phyloP scores from a whole-genome alignment of 768 basidiomycete species.

The Artomyces pyxidatus region DNA sequence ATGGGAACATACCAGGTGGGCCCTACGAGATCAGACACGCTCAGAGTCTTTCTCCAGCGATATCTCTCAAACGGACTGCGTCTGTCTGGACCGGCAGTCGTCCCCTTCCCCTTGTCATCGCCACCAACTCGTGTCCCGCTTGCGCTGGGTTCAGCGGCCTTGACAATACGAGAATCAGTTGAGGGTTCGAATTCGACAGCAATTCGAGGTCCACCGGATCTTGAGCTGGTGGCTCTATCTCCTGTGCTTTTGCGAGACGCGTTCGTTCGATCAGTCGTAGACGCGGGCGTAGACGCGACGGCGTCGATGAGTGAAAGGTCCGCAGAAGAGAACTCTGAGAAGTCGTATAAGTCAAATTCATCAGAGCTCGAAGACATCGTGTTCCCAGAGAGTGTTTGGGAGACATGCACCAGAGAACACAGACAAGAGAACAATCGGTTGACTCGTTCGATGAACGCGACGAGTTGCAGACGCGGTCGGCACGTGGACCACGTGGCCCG shows the following conservation, averaged over 20 bases:
- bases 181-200: constrained; percentile 5
- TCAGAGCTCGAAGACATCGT: too few species aligned
- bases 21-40: constrained; percentile 15
- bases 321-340: constrained; percentile 12
- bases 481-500: too few species aligned
- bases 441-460: too few species aligned
- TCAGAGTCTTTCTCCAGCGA: constrained; percentile 5
- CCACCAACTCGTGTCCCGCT: background rate
- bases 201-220: constrained; percentile 13
- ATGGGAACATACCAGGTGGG: constrained; percentile 13
- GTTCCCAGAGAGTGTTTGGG: too few species aligned
- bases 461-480: too few species aligned
- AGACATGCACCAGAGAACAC: too few species aligned
- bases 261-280: background rate
- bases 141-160: background rate
- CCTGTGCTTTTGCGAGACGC: background rate
- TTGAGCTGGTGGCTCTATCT: background rate
- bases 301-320: constrained; percentile 11
- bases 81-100: background rate
- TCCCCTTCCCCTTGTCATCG: background rate
- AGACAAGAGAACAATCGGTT: too few species aligned
- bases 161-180: constrained; percentile 9
- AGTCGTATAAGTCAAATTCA: constrained; percentile 16
- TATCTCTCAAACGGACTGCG: constrained; percentile 10
- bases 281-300: background rate